Conservation (phyloP, 129 eudicot genomes). For the Saussurea involucrata region DNA sequence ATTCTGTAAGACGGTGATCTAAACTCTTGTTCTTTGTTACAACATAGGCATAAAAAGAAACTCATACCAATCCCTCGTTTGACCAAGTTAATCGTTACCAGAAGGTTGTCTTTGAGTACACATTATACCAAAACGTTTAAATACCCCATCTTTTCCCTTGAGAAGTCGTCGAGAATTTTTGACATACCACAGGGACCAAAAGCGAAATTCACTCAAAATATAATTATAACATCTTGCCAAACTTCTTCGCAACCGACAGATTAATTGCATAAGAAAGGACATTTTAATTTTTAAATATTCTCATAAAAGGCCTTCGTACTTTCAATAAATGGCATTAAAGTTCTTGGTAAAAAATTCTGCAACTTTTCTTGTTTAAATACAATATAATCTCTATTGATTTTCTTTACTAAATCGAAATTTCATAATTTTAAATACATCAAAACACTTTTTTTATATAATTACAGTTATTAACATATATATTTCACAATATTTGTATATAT, state of each 20-base stretch:
- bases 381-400: background rate
- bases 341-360: background rate
- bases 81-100: no score
- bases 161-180: no score
- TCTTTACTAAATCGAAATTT: background rate
- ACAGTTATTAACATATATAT: background rate
- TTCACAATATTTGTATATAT: background rate
- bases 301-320: background rate
- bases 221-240: background rate
- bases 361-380: background rate
- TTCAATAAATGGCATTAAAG: background rate
- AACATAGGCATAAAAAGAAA: no score
- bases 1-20: no score
- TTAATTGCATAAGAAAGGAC: background rate
- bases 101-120: no score
- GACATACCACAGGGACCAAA: no score
- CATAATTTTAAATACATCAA: background rate
- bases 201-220: background rate
- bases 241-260: background rate
- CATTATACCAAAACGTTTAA: no score
- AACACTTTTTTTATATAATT: background rate
- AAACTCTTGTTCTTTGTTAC: no score
- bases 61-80: no score
- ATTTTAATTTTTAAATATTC: background rate
- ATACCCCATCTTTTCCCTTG: no score